A percentile compares a stretch with the other conserved stretches of the same genome.
phyloP scores from a whole-genome alignment of 306 rosid genomes.

The Vicia villosa region DNA sequence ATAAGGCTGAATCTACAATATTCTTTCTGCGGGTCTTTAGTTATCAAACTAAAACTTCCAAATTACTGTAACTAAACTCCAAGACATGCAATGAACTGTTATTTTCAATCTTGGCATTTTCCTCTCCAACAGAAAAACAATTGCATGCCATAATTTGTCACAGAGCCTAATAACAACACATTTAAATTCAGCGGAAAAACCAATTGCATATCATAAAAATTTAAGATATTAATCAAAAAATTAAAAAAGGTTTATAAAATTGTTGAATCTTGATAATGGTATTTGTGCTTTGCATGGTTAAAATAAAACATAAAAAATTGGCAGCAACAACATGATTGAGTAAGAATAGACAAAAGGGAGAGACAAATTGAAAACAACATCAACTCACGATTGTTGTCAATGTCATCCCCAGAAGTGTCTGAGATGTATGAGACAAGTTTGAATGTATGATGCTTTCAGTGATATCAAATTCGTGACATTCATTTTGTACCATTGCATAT shows the following conservation, averaged over 20 bases:
- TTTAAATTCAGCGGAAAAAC: slow-evolving; percentile 1
- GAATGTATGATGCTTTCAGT: slow-evolving; percentile 29
- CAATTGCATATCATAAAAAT: slow-evolving; percentile 11
- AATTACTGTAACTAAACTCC: slow-evolving; percentile 38
- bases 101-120: slow-evolving; percentile 30
- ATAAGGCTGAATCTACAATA: slow-evolving; percentile 36
- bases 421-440: slow-evolving; percentile 46
- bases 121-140: slow-evolving; percentile 6
- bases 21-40: slow-evolving; percentile 23
- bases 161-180: not conserved
- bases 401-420: slow-evolving; percentile 38
- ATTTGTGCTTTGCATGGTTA: slow-evolving; percentile 26
- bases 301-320: slow-evolving; percentile 14
- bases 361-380: slow-evolving; percentile 48
- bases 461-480: slow-evolving; percentile 39
- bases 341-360: slow-evolving; percentile 44
- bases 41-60: slow-evolving; percentile 24
- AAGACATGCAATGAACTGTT: slow-evolving; percentile 24
- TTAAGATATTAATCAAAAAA: too few relatives aligned
- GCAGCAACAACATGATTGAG: slow-evolving; percentile 33
- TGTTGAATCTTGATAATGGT: not conserved
- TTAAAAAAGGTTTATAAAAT: not conserved
- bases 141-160: slow-evolving; percentile 11
- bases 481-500: slow-evolving; percentile 40
- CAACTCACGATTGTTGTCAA: slow-evolving; percentile 42